A percentile compares a stretch with the other conserved stretches of the same genome.
Conservation (phyloP, 805 yeast species). For the Debaryomyces castellii region DNA sequence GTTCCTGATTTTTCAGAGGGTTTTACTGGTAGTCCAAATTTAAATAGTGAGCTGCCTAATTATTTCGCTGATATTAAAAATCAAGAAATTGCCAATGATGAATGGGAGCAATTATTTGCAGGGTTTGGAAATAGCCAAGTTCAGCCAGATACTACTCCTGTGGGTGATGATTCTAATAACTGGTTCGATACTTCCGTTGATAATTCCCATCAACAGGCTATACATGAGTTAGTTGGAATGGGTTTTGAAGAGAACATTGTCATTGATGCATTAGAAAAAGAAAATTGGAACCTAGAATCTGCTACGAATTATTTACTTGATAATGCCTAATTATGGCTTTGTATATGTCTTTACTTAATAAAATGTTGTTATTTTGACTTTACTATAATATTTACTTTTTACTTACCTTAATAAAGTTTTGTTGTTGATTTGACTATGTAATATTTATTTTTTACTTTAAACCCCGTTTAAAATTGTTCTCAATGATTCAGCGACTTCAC, state of each 20-base stretch:
- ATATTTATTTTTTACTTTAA: neutral
- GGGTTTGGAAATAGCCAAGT: conserved; percentile 65
- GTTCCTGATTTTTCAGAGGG: conserved; percentile 26
- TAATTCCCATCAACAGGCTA: conserved; percentile 51
- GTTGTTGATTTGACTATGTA: neutral
- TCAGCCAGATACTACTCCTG: conserved; percentile 3
- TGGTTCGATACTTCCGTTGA: conserved; percentile 7
- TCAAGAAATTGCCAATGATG: conserved; percentile 44
- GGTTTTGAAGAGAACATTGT: conserved; percentile 76
- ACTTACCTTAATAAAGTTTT: too few relatives aligned
- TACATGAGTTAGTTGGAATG: conserved; percentile 84
- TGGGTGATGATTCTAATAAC: neutral
- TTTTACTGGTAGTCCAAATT: conserved; percentile 26
- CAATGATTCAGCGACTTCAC: conserved; percentile 32
- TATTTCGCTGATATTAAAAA: conserved; percentile 4
- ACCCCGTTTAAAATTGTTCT: conserved; percentile 11
- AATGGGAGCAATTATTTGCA: conserved; percentile 93
- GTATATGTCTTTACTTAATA: neutral
- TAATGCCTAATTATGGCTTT: conserved; percentile 44
- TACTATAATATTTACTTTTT: neutral
- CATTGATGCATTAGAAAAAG: conserved; percentile 61
- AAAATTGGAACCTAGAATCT: conserved; percentile 73
- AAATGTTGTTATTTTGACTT: neutral
- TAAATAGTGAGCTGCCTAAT: neutral
- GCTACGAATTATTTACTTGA: conserved; percentile 88